Conservation (phyloP, 176 grass and related monocot species). For the Thinopyrum elongatum region DNA sequence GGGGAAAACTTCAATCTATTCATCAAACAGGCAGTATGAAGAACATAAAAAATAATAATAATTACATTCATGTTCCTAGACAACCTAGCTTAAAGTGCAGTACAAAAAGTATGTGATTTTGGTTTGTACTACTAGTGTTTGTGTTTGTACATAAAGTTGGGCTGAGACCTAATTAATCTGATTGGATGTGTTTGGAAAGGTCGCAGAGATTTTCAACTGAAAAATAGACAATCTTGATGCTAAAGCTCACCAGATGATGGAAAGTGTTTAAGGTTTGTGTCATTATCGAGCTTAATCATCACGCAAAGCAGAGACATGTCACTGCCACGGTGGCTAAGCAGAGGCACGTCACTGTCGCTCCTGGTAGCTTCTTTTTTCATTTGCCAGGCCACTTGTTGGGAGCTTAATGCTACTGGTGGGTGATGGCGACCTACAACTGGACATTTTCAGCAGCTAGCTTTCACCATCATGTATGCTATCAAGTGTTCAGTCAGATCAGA, state of each 20-base stretch:
- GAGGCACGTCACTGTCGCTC: neutral
- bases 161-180: neutral
- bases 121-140: too few relatives aligned
- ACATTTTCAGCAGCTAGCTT: neutral
- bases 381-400: neutral
- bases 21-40: too few relatives aligned
- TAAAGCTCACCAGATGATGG: neutral
- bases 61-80: too few relatives aligned
- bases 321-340: neutral
- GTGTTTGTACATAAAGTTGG: neutral
- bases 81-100: too few relatives aligned
- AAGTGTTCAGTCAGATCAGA: neutral
- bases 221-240: neutral
- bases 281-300: neutral
- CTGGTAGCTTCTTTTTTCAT: too few relatives aligned
- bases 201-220: neutral
- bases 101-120: too few relatives aligned
- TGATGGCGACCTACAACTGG: neutral
- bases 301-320: neutral
- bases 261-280: neutral
- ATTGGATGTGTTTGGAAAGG: neutral
- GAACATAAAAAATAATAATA: too few relatives aligned
- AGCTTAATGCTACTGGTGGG: neutral
- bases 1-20: too few relatives aligned
- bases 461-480: neutral